Evolutionary conservation across 2,329 filamentous ascomycete genomes (phyloP), one percentile per base, ranked within the genome.

Genomic region (Gliomastix tumulicola): DNA sequence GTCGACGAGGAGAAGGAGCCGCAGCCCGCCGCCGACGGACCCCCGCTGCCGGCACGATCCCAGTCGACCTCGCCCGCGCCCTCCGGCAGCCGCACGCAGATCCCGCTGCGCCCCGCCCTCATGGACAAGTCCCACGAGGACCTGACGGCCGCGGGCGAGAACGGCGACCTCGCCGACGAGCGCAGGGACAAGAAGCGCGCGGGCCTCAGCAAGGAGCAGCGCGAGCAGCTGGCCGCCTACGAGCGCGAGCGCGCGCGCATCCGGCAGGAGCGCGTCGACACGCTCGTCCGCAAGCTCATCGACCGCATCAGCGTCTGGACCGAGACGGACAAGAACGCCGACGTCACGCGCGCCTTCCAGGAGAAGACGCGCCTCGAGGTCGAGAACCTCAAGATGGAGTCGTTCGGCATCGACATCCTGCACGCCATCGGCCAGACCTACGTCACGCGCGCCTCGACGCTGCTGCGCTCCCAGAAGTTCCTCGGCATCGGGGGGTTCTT

Each of bases 341-440:
- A 94, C 49, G 87, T 96, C 41, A 97, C 90, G 22, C 68, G 67
- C 40, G 86, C 92, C 0, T 98, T 97, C 69, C 82, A 89, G 58
- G 87, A 90, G 57, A 96, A 98, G 76, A 96, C 86, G 48, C 78
- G 82, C 28, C 79, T 97, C 28, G 92, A 98, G 65, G 87, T 94
- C 19, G 92, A 98, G 68, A 94, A 97, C 56, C 71, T 98, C 50
- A 98, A 97, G 73, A 98, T 98, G 88, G 92, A 98, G 65, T 94
- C 86, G 1, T 98, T 98, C 50, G 92, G 92, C 35, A 73, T 98
- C 30, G 92, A 98, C 45, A 97, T 97, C 49, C 71, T 96, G 34
- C 90, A 97, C 60, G 89, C 92, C 32, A 94, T 98, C 51, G 92
- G 92, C 13, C 74, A 84, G 48, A 94, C 88, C 5, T 98, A 98